A percentile compares a stretch with the other conserved stretches of the same genome.
Conservation (phyloP, 2,329 filamentous ascomycete species). For the Fusarium setosum region DNA sequence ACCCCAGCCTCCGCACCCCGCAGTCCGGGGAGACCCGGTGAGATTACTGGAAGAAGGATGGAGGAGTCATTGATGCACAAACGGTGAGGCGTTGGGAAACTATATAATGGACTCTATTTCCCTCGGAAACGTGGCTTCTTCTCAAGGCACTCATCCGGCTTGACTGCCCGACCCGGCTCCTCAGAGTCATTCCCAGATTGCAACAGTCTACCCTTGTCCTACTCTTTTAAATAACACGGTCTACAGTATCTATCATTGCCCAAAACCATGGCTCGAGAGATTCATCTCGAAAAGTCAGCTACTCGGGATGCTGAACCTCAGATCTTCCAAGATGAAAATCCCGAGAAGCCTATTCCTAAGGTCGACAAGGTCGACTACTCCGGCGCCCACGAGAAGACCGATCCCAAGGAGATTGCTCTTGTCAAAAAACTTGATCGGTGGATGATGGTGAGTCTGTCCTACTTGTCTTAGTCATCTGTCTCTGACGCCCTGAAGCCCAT, state of each 20-base stretch:
- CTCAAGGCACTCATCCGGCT: conserved; percentile 29
- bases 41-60: not conserved
- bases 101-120: conserved; percentile 24
- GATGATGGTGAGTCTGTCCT: conserved; percentile 35
- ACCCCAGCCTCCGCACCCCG: conserved; percentile 25
- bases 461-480: not conserved
- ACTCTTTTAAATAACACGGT: not conserved
- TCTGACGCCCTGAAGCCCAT: conserved; percentile 40
- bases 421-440: conserved; percentile 41
- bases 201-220: not conserved
- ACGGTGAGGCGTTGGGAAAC: not conserved
- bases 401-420: conserved; percentile 40
- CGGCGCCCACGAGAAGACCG: conserved; percentile 42
- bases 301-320: conserved; percentile 27
- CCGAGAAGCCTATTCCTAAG: conserved; percentile 28
- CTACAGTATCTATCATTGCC: not conserved
- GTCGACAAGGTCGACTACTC: conserved; percentile 40
- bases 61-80: not conserved
- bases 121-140: not conserved
- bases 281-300: conserved; percentile 16
- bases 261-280: conserved; percentile 15
- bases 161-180: conserved; percentile 15
- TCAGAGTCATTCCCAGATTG: not conserved
- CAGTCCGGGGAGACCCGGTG: conserved; percentile 24
- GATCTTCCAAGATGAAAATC: conserved; percentile 33